Evolutionary conservation across 768 basidiomycete species (phyloP), one percentile per base, ranked within the genome.

Genomic region (Amanita molliuscula): DNA sequence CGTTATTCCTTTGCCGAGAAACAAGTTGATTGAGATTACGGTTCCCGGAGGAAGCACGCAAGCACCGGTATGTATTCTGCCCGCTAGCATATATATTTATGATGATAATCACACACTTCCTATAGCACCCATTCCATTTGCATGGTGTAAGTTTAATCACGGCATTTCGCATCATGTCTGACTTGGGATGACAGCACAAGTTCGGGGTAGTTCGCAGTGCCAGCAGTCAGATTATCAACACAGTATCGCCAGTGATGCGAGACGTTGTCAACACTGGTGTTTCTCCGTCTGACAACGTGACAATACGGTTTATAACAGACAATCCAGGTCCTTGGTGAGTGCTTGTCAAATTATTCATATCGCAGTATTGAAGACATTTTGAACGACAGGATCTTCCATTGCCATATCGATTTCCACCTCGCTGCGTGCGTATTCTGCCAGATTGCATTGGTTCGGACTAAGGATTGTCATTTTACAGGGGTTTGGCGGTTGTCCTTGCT

Each of bases 1-100:
- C n/a, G 68, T 77, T 8, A 76, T 73, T 50, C 56, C 56, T 20
- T 48, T 71, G n/a, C 66, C 72, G 0, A 55, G 59, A 5, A 73
- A 76, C 54, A 65, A 72, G 37, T 64, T 72, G 34, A 66, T 79
- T 51, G 76, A 79, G 48, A 45, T 79, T 1, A 67, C 65, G n/a
- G 65, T 77, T 52, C 69, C 72, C 11, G 69, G 68, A 48, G 69
- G 67, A 4, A 55, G 62, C 1, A 46, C 58, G 35, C 65, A 65
- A 40, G 59, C 59, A 21, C 69, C 70, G 3, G 45, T 47, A 36
- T 34, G 68, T 70, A 55, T 55, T 8, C 31, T 29, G 10, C 50
- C 38, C 16, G 15, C 20, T 16, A 21, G 23, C 1, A 51, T 49
- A 20, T 38, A 29, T 29, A 31, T 3, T 0, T 4, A 31, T 31